Base-by-base conservation (phyloP, 345 rosid species). In the Punica granatum region DNA sequence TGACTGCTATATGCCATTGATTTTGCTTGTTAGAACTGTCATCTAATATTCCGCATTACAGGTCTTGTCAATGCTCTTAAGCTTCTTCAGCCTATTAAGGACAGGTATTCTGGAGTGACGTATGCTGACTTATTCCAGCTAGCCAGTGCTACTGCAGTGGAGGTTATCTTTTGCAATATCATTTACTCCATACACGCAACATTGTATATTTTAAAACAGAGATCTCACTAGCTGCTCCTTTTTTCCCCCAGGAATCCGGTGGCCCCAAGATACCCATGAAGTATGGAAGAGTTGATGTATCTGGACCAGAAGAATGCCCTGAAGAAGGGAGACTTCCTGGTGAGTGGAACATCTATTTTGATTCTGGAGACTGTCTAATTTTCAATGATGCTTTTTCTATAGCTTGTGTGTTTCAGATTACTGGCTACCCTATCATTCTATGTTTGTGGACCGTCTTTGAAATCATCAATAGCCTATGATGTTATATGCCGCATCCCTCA, bases 321-420 rank as follows among this genome's bases (percentile, higher is more conserved):
- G 97, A 93, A 77, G 98, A 93, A 80, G 98, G 97, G 74, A 89
- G 97, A 76, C 97, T 93, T 83, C 98, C 97, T 66, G 94, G 98
- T 93, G 69, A 70, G 86, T 84, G 59, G 53, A 76, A 64, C 67
- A 18, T 75, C 18, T 16, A 26, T 14, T 39, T 13, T 56, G 28
- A 0, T n/a, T 9, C 8, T 39, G 6, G 7, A 42, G 31, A 10
- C 28, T 39, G 16, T 37, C 66, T 26, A 11, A 35, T 35, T 62
- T 62, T 26, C n/a, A n/a, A 18, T 28, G 58, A 51, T 51, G 28
- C 11, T n/a, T n/a, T n/a, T n/a, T n/a, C n/a, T n/a, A n/a, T n/a
- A n/a, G n/a, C 41, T 37, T 11, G 41, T 37, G 41, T 37, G 25
- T 56, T 28, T 56, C 34, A 2, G 18, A 25, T 8, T 54, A 54